phyloP scores from a whole-genome alignment of 441 rosid genomes.

The Syzygium syzygioides region DNA sequence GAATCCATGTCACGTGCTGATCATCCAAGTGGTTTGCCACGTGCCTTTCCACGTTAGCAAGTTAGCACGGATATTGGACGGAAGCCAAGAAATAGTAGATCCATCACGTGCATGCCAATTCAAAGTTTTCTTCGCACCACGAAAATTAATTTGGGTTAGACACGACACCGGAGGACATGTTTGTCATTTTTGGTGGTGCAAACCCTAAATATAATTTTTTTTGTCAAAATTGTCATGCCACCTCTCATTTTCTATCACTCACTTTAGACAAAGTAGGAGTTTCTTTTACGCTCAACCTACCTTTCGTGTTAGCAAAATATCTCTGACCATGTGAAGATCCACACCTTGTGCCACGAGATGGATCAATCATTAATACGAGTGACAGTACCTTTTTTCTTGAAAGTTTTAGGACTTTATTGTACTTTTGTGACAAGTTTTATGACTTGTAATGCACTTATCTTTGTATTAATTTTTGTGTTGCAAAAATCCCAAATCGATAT shows the following conservation, averaged over 20 bases:
- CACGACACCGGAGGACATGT: accelerated
- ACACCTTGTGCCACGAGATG: background rate
- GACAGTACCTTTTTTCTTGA: background rate
- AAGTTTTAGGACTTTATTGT: background rate
- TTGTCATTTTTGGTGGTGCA: background rate
- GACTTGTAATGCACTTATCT: accelerated
- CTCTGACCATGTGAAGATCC: background rate
- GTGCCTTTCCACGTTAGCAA: background rate
- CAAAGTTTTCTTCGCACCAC: accelerated
- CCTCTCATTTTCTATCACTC: background rate
- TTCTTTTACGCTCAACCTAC: background rate
- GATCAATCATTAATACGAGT: background rate
- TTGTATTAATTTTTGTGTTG: too few relatives aligned
- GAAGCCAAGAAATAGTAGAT: accelerated
- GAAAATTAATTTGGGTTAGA: background rate
- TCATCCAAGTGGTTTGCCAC: background rate
- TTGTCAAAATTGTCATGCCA: background rate
- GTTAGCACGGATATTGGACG: background rate
- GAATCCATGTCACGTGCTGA: background rate
- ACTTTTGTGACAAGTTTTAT: too few relatives aligned
- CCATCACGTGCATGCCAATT: accelerated
- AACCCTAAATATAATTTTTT: background rate
- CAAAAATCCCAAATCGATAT: too few relatives aligned
- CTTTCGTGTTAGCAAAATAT: background rate
- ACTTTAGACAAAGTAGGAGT: background rate